phyloP scores from a whole-genome alignment of 2,329 filamentous ascomycete genomes.

The Emmonsiellopsis sp. region DNA sequence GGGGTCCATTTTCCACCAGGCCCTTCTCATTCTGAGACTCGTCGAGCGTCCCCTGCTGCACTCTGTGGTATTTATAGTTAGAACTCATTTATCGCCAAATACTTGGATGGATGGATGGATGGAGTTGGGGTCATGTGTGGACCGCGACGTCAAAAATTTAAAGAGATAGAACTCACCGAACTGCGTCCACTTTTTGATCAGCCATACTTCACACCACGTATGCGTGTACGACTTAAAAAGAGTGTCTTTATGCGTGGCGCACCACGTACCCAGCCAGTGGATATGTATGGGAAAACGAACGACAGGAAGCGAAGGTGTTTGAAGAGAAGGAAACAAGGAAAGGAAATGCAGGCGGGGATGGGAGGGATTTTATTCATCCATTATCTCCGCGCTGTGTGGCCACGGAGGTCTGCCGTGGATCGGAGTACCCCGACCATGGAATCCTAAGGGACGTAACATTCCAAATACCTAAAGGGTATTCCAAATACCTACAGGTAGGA shows the following conservation, averaged over 20 bases:
- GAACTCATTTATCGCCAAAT: background rate
- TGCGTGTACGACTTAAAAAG: background rate
- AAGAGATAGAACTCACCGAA: background rate
- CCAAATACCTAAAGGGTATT: no score
- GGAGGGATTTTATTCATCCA: background rate
- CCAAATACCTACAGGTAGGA: no score
- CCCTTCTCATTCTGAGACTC: background rate
- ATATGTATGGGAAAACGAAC: background rate
- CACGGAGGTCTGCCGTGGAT: no score
- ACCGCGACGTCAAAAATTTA: background rate
- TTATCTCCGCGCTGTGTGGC: background rate
- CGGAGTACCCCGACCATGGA: background rate
- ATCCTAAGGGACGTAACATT: background rate
- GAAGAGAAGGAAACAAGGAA: background rate
- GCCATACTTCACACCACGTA: background rate
- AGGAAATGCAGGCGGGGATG: background rate
- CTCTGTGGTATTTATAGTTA: background rate
- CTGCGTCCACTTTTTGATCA: background rate
- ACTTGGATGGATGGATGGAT: no score
- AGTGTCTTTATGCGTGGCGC: background rate
- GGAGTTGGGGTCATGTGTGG: background rate
- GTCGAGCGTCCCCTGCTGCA: background rate
- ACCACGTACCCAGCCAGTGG: background rate
- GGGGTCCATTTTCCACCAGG: constrained; percentile 2
- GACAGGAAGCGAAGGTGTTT: background rate